Evolutionary conservation across 352 stramenopile genomes (phyloP), one percentile per base, ranked within the genome.

Genomic region (Thalassiosira livingstoniorum): DNA sequence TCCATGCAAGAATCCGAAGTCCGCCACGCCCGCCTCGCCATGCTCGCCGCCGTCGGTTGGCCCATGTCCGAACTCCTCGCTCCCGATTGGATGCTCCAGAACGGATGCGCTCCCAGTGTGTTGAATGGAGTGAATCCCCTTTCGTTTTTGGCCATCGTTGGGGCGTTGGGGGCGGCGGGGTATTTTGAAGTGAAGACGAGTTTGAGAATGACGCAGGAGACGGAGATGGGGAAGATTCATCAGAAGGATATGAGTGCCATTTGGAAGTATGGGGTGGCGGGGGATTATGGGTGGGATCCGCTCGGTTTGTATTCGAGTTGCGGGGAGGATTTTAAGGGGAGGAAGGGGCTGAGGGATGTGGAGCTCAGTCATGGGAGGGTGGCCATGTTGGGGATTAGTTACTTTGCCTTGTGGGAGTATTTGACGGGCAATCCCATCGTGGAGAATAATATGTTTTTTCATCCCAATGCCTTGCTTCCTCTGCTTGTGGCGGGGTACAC

Each of bases 211-310:
- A 86, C 43, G 4, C 18, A 42, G 7, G 67, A 75, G 37, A 92
- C 86, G 4, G 62, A 61, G 25, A 80, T 91, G 55, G 90, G 87
- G 11, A 82, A 85, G 18, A 54, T 86, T 0, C 88, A 94, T 65
- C n/a, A 69, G n/a, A 82, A 81, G n/a, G 90, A 94, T 60, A 90
- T 93, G 87, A 61, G 25, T 32, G 65, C 83, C 25, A 69, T 93
- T 31, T 93, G 90, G 87, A 84, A 92, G 42, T 92, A 86, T 42
- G 90, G 90, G 35, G 88, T 94, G 51, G 73, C 90, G 13, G 90
- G 90, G 71, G 90, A 94, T 75, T 92, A 93, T 78, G 88, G 89
- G 63, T 94, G 91, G 80, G 90, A 94, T 57, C 90, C 90, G 11
- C 61, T 92, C 10, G 78, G 90, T 57, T 80, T 91, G 43, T 94